Conservation (phyloP, 176 grass and related monocot genomes). For the Oryza glumipatula region DNA sequence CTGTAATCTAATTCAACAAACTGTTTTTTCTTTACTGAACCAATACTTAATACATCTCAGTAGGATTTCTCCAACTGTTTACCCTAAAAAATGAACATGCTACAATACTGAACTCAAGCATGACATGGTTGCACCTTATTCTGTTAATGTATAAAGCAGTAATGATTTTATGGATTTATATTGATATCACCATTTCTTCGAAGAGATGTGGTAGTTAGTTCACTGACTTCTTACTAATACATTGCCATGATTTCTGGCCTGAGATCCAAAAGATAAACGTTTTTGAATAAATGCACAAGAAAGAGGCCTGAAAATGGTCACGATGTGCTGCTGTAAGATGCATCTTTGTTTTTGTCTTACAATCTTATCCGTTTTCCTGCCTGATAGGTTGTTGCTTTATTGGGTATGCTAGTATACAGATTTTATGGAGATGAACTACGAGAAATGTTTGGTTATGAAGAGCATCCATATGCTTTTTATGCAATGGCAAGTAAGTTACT, state of each 20-base stretch:
- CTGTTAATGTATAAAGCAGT: neutral
- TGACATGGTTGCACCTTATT: neutral
- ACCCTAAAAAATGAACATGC: neutral
- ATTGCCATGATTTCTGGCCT: neutral
- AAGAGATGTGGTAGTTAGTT: neutral
- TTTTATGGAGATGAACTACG: slow-evolving; percentile 96
- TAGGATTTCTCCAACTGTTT: neutral
- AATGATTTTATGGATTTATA: neutral
- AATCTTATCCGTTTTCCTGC: slow-evolving; percentile 42
- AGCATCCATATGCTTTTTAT: slow-evolving; percentile 96
- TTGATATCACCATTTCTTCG: neutral
- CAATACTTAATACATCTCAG: neutral
- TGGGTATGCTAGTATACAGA: slow-evolving; percentile 96
- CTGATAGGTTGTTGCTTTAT: slow-evolving; percentile 86
- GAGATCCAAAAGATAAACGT: neutral
- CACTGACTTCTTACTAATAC: neutral
- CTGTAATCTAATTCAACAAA: slow-evolving; percentile 8
- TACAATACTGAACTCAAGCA: neutral
- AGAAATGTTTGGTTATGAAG: slow-evolving; percentile 99
- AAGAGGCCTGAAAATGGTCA: neutral
- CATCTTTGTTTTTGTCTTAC: slow-evolving; percentile 35
- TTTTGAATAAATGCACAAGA: neutral
- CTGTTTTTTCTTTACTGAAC: slow-evolving; percentile 4
- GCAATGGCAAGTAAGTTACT: slow-evolving; percentile 83
- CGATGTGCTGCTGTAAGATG: slow-evolving; percentile 1